phyloP scores from a whole-genome alignment of 768 basidiomycete genomes.

The Coprinopsis strossmayeri region DNA sequence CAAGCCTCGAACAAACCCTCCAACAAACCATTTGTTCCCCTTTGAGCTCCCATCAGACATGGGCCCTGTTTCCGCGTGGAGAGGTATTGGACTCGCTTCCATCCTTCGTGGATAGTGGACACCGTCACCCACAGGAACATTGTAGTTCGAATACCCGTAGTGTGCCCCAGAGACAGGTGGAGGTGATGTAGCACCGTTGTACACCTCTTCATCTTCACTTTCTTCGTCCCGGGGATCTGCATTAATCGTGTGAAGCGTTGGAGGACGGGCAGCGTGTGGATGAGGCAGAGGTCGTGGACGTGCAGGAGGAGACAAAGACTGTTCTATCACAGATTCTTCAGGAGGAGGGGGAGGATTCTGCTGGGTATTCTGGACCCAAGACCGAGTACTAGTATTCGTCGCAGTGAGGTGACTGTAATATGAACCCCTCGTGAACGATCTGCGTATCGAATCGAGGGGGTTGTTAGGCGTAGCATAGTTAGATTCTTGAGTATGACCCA shows the following conservation, averaged over 20 bases:
- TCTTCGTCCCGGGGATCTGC: conserved; percentile 5
- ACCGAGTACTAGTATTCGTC: conserved; percentile 17
- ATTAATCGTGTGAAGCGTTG: conserved; percentile 15
- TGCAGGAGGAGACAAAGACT: conserved; percentile 13
- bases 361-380: conserved; percentile 24
- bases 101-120: conserved; percentile 10
- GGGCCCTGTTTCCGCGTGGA: not conserved
- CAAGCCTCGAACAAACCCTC: conserved; percentile 30
- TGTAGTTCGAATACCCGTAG: conserved; percentile 1
- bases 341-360: conserved; percentile 22
- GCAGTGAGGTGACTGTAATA: no score
- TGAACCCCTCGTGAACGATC: no score
- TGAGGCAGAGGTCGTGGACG: conserved; percentile 19
- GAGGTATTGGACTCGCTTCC: not conserved
- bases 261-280: conserved; percentile 8
- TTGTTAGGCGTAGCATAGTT: no score
- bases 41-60: not conserved
- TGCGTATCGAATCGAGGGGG: no score
- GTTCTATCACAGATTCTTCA: not conserved
- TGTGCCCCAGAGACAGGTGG: conserved; percentile 14
- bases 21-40: conserved; percentile 25
- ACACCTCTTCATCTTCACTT: not conserved
- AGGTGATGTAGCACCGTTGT: conserved; percentile 22
- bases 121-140: not conserved
- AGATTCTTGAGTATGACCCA: no score